Percentiles rank a stretch among this genome's conserved stretches.
These are phyloP conservation scores for Coniochaeta pulveracea DNA, from an alignment of 2,329 filamentous ascomycete species.

Conservation along the genomic window DNA sequence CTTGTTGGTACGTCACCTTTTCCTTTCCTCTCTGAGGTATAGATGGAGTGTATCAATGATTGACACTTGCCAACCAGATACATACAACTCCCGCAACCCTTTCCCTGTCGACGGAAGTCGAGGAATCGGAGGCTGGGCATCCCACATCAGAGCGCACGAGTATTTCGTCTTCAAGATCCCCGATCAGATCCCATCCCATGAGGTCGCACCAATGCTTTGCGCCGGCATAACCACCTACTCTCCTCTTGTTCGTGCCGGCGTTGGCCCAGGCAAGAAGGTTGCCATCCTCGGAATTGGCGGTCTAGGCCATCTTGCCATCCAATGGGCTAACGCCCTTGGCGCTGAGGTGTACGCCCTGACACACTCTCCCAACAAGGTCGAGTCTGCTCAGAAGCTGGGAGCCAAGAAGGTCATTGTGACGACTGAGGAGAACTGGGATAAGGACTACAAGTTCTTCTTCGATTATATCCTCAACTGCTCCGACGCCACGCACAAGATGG, in stretches of 20 bases:
- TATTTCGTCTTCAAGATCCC: constrained; percentile 51
- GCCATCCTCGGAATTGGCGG: constrained; percentile 65
- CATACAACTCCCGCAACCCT: constrained; percentile 44
- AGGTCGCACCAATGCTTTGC: constrained; percentile 61
- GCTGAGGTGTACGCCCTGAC: constrained; percentile 56
- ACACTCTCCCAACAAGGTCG: constrained; percentile 44
- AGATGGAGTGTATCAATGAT: background rate
- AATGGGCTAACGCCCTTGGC: constrained; percentile 60
- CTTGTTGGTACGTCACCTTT: constrained; percentile 23
- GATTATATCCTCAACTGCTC: constrained; percentile 40
- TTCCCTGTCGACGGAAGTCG: constrained; percentile 45
- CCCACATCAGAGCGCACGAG: constrained; percentile 36
- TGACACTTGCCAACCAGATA: constrained; percentile 24
- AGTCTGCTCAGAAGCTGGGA: constrained; percentile 50
- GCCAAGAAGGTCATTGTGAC: constrained; percentile 42
- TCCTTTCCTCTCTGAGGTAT: background rate
- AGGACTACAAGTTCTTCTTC: constrained; percentile 37
- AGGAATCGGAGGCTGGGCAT: constrained; percentile 53
- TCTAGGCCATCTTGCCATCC: constrained; percentile 60
- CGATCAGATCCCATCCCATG: constrained; percentile 33
- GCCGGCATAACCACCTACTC: constrained; percentile 65
- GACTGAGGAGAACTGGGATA: constrained; percentile 42
- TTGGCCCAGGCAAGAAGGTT: constrained; percentile 59
- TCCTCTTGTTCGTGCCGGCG: constrained; percentile 54
- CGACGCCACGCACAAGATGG: constrained; percentile 40